Base-by-base conservation (phyloP, 2,329 filamentous ascomycete species). In the Aspergillus hiratsukae region DNA sequence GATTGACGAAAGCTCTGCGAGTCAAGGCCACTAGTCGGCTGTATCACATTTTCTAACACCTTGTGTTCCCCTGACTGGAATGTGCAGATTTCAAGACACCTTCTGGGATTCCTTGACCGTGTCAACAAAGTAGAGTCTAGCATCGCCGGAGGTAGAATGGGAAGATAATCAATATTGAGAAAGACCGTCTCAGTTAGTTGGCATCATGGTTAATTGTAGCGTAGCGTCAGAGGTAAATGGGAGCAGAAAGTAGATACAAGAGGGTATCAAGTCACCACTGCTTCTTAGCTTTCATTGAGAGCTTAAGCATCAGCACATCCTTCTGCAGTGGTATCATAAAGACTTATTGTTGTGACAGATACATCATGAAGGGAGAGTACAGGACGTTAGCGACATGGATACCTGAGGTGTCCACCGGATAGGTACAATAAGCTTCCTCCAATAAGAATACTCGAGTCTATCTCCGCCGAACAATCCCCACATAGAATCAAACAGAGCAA, bases 401-500 rank as follows among this genome's bases (percentile, higher is more conserved):
- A 35, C 31, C 31, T 37, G 31, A 37, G 31, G 31, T 37, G 31
- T 37, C 31, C 0, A 17, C 2, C 2, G 3, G 14, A 17, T 1
- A 17, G 4, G 4, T 37, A 7, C 31, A 17, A 23, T 46, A 23
- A 46, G 43, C 43, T 25, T 7, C 23, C 11, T 46, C 43, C 43
- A 52, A 52, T 52, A 14, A 27, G 25, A 28, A 17, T 19, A 4
- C 21, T 27, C 21, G 7, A 28, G 2, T 27, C 21, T 17, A 37
- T 27, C 14, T 25, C 54, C 49, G 25, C 45, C 37, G 21, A 53
- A 25, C 2, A 41, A 46, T 19, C 23, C 21, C 48, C 48, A 50
- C 48, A 21, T 11, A 17, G 10, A 25, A 25, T 6, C 59, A 61
- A 63, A 63, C 57, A 54, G 10, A 50, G 21, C 57, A 63, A 58